A percentile compares a stretch with the other conserved stretches of the same genome.
These are phyloP conservation scores for Clonostachys sp. DNA, from an alignment of 2,329 filamentous ascomycete species.

Conservation along the genomic window DNA sequence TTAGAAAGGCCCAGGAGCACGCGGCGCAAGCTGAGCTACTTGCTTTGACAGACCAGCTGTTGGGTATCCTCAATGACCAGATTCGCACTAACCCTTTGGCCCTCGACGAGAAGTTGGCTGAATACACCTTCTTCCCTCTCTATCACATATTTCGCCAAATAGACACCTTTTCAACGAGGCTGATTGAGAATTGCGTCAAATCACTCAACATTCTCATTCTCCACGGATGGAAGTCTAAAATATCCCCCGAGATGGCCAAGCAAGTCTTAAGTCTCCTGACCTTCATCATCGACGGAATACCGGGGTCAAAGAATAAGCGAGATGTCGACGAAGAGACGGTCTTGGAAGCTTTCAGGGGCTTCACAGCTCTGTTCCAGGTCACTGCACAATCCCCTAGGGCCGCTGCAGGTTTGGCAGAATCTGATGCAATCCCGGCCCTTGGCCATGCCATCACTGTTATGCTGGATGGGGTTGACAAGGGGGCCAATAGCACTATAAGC, in stretches of 20 bases:
- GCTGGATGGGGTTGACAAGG: constrained; percentile 66
- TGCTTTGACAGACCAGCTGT: constrained; percentile 37
- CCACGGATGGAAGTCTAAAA: constrained; percentile 71
- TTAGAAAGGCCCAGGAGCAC: constrained; percentile 38
- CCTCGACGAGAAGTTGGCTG: constrained; percentile 78
- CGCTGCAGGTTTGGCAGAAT: constrained; percentile 44
- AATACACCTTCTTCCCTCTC: constrained; percentile 93
- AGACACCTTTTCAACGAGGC: constrained; percentile 63
- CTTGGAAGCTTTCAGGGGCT: constrained; percentile 64
- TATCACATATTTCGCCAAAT: constrained; percentile 80
- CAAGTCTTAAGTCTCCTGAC: constrained; percentile 84
- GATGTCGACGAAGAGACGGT: constrained; percentile 68
- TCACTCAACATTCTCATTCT: constrained; percentile 70
- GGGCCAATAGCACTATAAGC: constrained; percentile 63
- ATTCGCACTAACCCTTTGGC: constrained; percentile 34
- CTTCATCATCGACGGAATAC: constrained; percentile 71
- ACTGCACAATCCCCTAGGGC: constrained; percentile 45
- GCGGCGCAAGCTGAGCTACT: constrained; percentile 36
- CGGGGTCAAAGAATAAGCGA: constrained; percentile 41
- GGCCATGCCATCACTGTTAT: constrained; percentile 80
- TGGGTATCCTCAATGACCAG: constrained; percentile 39
- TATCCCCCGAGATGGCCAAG: constrained; percentile 69
- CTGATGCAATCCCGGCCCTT: constrained; percentile 67
- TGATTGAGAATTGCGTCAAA: constrained; percentile 72
- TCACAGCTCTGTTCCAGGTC: constrained; percentile 61